These are phyloP conservation scores for Cadophora sp. DNA, from an alignment of 2,329 filamentous ascomycete species.

Conservation along the genomic window DNA sequence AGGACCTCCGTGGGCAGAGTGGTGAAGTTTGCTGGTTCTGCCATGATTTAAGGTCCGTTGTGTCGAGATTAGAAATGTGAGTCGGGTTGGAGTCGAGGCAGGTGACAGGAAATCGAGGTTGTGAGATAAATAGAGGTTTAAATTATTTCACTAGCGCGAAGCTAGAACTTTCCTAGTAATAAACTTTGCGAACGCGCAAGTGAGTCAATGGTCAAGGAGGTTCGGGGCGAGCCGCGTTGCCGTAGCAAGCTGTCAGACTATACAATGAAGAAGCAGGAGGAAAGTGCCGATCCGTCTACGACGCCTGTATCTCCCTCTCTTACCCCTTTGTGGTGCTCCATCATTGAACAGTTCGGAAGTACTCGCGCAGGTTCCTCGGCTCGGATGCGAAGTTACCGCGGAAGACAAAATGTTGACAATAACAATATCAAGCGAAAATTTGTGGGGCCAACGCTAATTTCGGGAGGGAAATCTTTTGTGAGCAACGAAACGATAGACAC, in stretches of 20 bases:
- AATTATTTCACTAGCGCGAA: neutral
- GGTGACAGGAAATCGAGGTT: neutral
- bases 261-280: too few relatives aligned
- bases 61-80: neutral
- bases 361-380: neutral
- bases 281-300: too few relatives aligned
- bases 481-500: too few relatives aligned
- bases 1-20: constrained; percentile 14
- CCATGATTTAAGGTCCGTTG: neutral
- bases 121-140: too few relatives aligned
- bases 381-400: neutral
- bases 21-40: neutral
- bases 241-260: neutral
- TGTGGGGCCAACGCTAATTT: too few relatives aligned
- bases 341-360: too few relatives aligned
- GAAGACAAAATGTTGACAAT: neutral
- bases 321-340: too few relatives aligned
- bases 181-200: neutral
- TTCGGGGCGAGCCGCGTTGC: neutral
- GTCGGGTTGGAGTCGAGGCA: neutral
- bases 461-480: too few relatives aligned
- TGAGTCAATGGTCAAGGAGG: neutral
- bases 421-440: neutral
- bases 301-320: too few relatives aligned
- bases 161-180: neutral